A percentile compares a stretch with the other conserved stretches of the same genome.
Evolutionary conservation across 768 basidiomycete genomes (phyloP).

Genomic region (Mycena epipterygia): DNA sequence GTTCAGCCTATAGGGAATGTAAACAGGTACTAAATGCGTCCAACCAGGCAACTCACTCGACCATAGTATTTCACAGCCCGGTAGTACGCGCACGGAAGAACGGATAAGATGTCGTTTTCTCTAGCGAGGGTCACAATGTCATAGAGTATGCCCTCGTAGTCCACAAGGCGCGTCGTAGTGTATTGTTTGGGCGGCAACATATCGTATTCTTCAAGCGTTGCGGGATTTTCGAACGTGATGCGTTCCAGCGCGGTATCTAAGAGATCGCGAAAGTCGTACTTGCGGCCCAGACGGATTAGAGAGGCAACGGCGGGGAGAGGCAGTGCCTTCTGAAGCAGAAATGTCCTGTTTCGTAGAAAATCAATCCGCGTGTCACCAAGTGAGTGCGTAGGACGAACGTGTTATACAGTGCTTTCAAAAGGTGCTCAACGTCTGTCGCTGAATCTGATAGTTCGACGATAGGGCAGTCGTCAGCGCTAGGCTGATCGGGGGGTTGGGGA

Average conservation of each 20-base stretch:
- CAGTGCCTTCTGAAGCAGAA: constrained; percentile 1
- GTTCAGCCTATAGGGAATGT: background rate
- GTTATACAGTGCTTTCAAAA: constrained; percentile 11
- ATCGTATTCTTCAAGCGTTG: background rate
- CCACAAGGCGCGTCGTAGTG: background rate
- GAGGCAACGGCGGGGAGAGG: background rate
- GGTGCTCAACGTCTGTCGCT: background rate
- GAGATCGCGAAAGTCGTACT: background rate
- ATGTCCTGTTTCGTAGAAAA: background rate
- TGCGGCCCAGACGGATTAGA: background rate
- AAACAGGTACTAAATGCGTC: too few relatives aligned
- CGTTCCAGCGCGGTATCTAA: background rate
- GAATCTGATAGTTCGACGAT: constrained; percentile 12
- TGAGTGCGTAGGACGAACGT: constrained; percentile 1
- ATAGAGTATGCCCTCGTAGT: background rate
- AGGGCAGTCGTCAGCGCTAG: constrained; percentile 18
- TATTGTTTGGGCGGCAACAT: background rate
- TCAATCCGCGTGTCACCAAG: background rate
- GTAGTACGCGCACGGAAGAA: constrained; percentile 3
- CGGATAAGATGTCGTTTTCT: background rate
- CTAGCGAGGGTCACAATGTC: background rate
- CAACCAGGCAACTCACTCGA: background rate
- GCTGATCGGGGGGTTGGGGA: constrained; percentile 6
- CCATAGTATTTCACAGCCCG: background rate
- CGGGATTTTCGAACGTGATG: background rate